Conservation (phyloP, 805 yeast genomes). For the Candida palmyrensis region DNA sequence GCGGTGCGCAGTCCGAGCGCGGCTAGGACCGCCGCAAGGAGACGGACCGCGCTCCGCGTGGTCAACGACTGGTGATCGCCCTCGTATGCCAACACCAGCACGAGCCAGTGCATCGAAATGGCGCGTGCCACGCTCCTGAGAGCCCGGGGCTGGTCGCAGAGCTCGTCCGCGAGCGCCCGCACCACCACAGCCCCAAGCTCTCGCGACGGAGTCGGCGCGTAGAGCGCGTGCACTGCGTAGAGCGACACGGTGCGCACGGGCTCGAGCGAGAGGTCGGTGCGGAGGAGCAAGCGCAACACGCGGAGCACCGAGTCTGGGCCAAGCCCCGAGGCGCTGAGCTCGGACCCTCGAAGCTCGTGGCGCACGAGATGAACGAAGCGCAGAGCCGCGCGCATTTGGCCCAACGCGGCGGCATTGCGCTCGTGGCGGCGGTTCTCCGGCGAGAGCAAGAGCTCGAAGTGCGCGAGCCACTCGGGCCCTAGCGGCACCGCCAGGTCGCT, state of each 20-base stretch:
- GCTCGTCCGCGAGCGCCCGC: background rate
- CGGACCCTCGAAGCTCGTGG: too few species aligned
- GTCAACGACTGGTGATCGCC: conserved; percentile 8
- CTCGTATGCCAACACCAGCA: conserved; percentile 45
- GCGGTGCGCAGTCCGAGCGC: conserved; percentile 43
- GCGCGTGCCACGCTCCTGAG: conserved; percentile 45
- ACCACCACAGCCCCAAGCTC: background rate
- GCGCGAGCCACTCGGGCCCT: conserved; percentile 1
- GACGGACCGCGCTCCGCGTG: conserved; percentile 32
- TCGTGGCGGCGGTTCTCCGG: too few species aligned
- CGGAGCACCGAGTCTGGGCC: too few species aligned
- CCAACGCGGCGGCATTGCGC: too few species aligned
- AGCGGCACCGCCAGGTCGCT: conserved; percentile 17
- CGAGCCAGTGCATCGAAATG: conserved; percentile 60
- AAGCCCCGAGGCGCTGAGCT: too few species aligned
- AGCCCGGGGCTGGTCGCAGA: background rate
- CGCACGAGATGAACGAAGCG: conserved; percentile 31
- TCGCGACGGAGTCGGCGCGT: conserved; percentile 12
- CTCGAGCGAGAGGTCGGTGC: conserved; percentile 49
- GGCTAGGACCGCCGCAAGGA: conserved; percentile 47
- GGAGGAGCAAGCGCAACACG: conserved; percentile 24
- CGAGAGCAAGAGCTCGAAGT: too few species aligned
- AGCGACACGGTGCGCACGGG: conserved; percentile 44
- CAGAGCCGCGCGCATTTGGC: too few species aligned
- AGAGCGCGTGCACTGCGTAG: conserved; percentile 40